Evolutionary conservation across 169 alveolate genomes (phyloP), one percentile per base, ranked within the genome.

Genomic region (Cryptosporidium parvum): DNA sequence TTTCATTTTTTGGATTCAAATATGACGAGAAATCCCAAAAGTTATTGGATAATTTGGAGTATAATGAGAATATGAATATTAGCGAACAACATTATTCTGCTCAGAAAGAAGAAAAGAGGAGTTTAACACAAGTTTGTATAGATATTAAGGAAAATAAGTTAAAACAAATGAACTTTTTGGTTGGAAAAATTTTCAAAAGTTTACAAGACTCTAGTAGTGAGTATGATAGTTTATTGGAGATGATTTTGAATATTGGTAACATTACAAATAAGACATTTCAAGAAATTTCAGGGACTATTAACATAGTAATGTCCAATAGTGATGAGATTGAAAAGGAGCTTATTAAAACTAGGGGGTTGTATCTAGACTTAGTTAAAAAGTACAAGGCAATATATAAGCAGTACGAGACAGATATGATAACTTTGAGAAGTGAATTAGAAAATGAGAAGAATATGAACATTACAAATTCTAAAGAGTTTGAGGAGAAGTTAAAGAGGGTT

Each of bases 341-440:
- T 8, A 21, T 80, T 16, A 59, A 18, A 16, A 80, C 89, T 1
- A 80, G 65, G 23, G 59, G 65, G 14, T 12, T 62, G n/a, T 80
- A 80, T 42, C 37, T 23, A 3, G 89, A 59, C 9, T 45, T 80
- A 26, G 21, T 65, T 18, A 58, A n/a, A 23, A 80, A 80, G 35
- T 80, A 80, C 26, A 80, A 80, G 51, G 68, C 39, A 6, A n/a
- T 80, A 45, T 80, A 62, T 45, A 80, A 62, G 31, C 89, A 80
- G 29, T 80, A 80, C n/a, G 89, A 80, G 52, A 48, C 75, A 12
- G 89, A 80, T 65, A 80, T 80, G 75, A 29, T 80, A 29, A 18
- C 37, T 65, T 37, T 80, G 70, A 59, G 89, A 33, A 80, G 89
- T 33, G 89, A 80, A 31, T 73, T 80, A 21, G 89, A 80, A 26